These are phyloP conservation scores for Fusarium paranaense DNA, from an alignment of 2,329 filamentous ascomycete species.

Conservation along the genomic window DNA sequence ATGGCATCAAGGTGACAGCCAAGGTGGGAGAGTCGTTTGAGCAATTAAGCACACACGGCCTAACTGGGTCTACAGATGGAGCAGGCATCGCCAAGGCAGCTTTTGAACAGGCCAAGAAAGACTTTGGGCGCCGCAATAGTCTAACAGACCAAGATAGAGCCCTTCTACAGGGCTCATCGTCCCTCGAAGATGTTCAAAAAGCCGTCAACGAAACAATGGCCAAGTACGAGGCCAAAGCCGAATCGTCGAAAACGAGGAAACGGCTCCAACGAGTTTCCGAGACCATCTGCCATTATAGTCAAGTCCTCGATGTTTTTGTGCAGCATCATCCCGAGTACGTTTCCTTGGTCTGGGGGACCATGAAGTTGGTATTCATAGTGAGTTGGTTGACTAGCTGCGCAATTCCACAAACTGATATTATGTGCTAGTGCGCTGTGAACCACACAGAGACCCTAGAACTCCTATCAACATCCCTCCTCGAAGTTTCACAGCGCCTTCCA, in stretches of 20 bases:
- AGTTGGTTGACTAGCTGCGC: fast-evolving
- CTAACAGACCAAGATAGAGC: neutral
- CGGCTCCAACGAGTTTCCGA: neutral
- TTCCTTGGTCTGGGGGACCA: constrained; percentile 8
- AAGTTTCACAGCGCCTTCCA: constrained; percentile 5
- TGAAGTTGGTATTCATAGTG: constrained; percentile 20
- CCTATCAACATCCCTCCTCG: neutral
- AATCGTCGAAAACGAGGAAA: neutral
- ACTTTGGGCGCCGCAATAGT: neutral
- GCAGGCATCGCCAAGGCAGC: neutral
- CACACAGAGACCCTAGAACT: constrained; percentile 1
- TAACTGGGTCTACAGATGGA: too few relatives aligned
- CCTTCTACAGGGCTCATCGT: neutral
- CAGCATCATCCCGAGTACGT: constrained; percentile 27
- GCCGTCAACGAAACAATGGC: neutral
- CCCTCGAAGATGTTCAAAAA: neutral
- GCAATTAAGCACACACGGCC: too few relatives aligned
- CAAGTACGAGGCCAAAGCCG: neutral
- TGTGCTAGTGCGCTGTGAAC: neutral
- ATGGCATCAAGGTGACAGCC: too few relatives aligned
- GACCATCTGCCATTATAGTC: constrained; percentile 5
- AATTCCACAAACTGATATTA: fast-evolving
- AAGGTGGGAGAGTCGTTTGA: too few relatives aligned
- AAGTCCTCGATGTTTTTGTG: constrained; percentile 13
- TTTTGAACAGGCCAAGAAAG: neutral